Base-by-base conservation (phyloP, 768 basidiomycete species). In the Lentinula sp. region DNA sequence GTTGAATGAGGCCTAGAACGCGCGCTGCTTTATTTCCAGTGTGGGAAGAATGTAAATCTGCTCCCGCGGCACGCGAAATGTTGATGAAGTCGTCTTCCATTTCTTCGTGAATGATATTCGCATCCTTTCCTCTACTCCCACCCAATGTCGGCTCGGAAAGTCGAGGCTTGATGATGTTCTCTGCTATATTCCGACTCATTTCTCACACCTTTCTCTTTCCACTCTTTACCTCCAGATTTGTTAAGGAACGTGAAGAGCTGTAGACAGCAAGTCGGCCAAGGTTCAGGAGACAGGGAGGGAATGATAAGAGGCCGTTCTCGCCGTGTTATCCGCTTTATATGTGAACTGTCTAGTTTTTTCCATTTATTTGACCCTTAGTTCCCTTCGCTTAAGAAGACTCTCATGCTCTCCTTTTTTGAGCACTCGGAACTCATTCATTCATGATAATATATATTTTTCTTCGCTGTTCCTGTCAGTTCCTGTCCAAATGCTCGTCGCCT, bases 1-100 rank as follows among this genome's bases (percentile, higher is more conserved):
- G 81, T 71, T 91, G 90, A 52, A 79, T 75, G 66, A 92, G 86
- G 64, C 90, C 91, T 46, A 92, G 82, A 57, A 92, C 79, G 64
- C 89, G 81, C 23, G 90, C 86, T 23, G 91, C 88, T 74, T 92
- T 92, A 74, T 91, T 41, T 33, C 15, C 41, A 18, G 32, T 36
- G 42, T 36, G 39, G 53, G 56, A 57, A 45, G 45, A 57, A 42
- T 39, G 45, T 43, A 28, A 41, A 57, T 23, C 45, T 23, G 56
- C 53, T 54, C 50, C 50, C 50, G 50, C 49, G 49, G 49, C 18
- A 35, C 18, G 53, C 5, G 35, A 54, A 36, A 20, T 54, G 50
- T 37, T 39, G 18, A 54, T 18, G 37, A 33, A 36, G 28, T 56
- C 39, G 39, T 56, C 55, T 28, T 56, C 55, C 35, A 55, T 3